Evolutionary conservation across 2,329 filamentous ascomycete species (phyloP).

Genomic region (Thelonectria olida): DNA sequence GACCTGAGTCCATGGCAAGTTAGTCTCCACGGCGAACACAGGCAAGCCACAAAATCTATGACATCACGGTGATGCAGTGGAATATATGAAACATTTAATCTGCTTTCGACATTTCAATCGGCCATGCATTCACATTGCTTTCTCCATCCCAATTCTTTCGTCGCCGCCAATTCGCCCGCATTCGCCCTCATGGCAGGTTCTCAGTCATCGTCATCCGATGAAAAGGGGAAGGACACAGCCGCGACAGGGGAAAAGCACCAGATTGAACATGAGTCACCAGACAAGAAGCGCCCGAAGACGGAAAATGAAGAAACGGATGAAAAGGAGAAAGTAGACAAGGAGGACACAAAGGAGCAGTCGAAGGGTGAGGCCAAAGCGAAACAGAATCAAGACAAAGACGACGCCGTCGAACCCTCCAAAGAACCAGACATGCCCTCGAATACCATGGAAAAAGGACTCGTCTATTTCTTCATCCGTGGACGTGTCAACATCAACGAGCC

Average conservation of each 20-base stretch:
- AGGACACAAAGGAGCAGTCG: neutral
- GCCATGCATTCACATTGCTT: too few species aligned
- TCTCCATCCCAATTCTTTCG: too few species aligned
- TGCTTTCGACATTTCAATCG: too few species aligned
- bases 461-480: constrained; percentile 90
- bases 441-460: constrained; percentile 85
- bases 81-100: too few species aligned
- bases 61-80: too few species aligned
- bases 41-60: neutral
- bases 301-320: constrained; percentile 4
- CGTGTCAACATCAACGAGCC: constrained; percentile 79
- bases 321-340: neutral
- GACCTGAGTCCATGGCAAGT: too few species aligned
- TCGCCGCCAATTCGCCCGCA: neutral
- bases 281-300: constrained; percentile 40
- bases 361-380: neutral
- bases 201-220: neutral
- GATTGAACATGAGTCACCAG: constrained; percentile 37
- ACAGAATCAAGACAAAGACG: constrained; percentile 18
- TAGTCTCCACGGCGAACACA: too few species aligned
- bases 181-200: neutral
- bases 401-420: constrained; percentile 30
- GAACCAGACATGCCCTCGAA: constrained; percentile 52
- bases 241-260: constrained; percentile 42
- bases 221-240: constrained; percentile 18